A percentile compares a stretch with the other conserved stretches of the same genome.
phyloP scores from a whole-genome alignment of 2,329 filamentous ascomycete genomes.

The Colletotrichum tofieldiae region DNA sequence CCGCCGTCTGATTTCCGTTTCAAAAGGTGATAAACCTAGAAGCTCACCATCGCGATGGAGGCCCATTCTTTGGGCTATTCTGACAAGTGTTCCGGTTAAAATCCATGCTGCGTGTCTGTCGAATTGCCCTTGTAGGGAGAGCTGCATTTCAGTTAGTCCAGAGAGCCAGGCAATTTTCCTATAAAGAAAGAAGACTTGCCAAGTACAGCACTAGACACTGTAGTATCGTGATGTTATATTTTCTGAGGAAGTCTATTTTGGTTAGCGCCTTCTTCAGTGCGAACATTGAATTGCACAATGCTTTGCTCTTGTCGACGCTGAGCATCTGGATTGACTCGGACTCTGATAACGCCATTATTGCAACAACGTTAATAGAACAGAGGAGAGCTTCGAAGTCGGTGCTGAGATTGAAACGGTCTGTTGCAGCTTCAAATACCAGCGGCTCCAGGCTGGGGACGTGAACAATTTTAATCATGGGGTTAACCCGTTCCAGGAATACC shows the following conservation, averaged over 20 bases:
- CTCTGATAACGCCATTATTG: slow-evolving; percentile 71
- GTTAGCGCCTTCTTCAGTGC: slow-evolving; percentile 66
- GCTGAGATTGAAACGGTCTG: slow-evolving; percentile 42
- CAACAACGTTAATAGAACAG: slow-evolving; percentile 73
- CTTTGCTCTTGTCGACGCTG: slow-evolving; percentile 62
- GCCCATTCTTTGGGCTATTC: slow-evolving; percentile 77
- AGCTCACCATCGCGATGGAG: slow-evolving; percentile 74
- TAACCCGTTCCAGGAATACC: slow-evolving; percentile 80
- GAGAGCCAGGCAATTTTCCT: slow-evolving; percentile 50
- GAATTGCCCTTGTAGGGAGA: slow-evolving; percentile 70
- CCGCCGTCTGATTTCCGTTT: slow-evolving; percentile 24
- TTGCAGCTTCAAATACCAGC: slow-evolving; percentile 50
- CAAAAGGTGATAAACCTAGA: slow-evolving; percentile 51
- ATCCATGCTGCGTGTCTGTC: slow-evolving; percentile 74
- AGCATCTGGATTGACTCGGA: slow-evolving; percentile 70
- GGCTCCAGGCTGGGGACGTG: slow-evolving; percentile 74
- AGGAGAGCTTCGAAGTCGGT: slow-evolving; percentile 69
- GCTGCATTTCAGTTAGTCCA: slow-evolving; percentile 52
- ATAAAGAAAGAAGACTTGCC: slow-evolving; percentile 69
- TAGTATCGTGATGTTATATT: slow-evolving; percentile 70
- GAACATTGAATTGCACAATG: slow-evolving; percentile 65
- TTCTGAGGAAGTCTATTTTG: slow-evolving; percentile 70
- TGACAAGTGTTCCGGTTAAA: slow-evolving; percentile 71
- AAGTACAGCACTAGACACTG: slow-evolving; percentile 74
- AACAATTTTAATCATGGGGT: slow-evolving; percentile 80